phyloP scores from a whole-genome alignment of 129 eudicot genomes.

The Helianthus annuus region DNA sequence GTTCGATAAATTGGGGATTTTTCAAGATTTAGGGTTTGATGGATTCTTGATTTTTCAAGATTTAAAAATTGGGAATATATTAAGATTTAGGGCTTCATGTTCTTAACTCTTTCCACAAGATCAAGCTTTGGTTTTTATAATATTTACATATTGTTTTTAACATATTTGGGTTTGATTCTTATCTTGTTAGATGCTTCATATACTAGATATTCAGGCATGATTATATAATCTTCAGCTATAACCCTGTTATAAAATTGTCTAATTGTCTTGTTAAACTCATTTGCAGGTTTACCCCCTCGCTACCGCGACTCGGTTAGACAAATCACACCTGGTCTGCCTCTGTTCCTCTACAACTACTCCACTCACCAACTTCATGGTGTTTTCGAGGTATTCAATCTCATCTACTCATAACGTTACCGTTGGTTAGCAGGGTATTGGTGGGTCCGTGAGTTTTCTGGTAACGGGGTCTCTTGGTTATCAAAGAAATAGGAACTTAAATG shows the following conservation, averaged over 20 bases:
- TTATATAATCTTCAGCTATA: neutral
- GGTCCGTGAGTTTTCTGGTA: neutral
- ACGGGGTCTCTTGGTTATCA: neutral
- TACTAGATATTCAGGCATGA: neutral
- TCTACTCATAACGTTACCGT: neutral
- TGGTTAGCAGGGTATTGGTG: neutral
- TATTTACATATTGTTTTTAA: neutral
- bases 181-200: neutral
- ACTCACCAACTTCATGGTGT: slow-evolving; percentile 99
- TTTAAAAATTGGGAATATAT: too few relatives aligned
- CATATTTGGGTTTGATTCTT: neutral
- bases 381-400: slow-evolving; percentile 66
- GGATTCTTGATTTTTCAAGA: neutral
- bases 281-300: slow-evolving; percentile 90
- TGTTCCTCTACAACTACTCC: slow-evolving; percentile 94
- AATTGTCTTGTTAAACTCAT: slow-evolving; percentile 6
- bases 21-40: too few relatives aligned
- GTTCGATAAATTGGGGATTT: neutral
- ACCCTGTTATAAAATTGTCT: neutral
- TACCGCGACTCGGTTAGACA: slow-evolving; percentile 95
- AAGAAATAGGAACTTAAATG: neutral
- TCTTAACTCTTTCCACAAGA: slow-evolving; percentile 1
- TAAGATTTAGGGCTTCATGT: neutral
- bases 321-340: slow-evolving; percentile 89
- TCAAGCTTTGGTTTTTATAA: slow-evolving; percentile 9